These are phyloP conservation scores for Coniochaeta prunicola DNA, from an alignment of 2,329 filamentous ascomycete genomes.

Conservation along the genomic window DNA sequence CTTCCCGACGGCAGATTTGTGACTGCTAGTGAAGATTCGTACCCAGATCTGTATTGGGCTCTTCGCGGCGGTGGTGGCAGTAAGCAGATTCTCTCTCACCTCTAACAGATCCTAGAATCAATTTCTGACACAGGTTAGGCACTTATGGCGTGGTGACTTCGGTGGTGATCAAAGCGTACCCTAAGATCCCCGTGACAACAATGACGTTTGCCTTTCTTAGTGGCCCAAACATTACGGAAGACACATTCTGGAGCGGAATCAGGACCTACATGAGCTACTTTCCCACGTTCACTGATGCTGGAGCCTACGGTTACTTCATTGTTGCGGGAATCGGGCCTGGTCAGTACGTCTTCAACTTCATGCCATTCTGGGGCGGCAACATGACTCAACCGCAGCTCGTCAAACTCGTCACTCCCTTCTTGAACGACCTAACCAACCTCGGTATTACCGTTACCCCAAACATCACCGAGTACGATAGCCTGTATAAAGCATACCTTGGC, in stretches of 20 bases:
- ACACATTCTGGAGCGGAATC: conserved; percentile 25
- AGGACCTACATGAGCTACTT: conserved; percentile 16
- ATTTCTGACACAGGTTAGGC: conserved; percentile 7
- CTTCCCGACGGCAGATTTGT: conserved; percentile 33
- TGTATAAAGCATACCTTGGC: conserved; percentile 41
- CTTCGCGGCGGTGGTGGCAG: conserved; percentile 32
- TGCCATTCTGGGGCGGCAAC: conserved; percentile 13
- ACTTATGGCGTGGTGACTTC: conserved; percentile 30
- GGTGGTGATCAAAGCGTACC: conserved; percentile 14
- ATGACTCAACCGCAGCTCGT: conserved; percentile 6
- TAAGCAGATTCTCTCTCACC: conserved; percentile 2
- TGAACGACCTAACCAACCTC: conserved; percentile 8
- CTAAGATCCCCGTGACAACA: conserved; percentile 13
- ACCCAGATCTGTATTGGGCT: conserved; percentile 40
- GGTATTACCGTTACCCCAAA: conserved; percentile 13
- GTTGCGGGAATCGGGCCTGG: conserved; percentile 5
- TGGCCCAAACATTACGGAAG: conserved; percentile 36
- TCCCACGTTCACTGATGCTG: conserved; percentile 15
- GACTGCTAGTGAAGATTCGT: conserved; percentile 26
- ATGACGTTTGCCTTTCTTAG: conserved; percentile 24
- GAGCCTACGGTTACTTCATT: conserved; percentile 20
- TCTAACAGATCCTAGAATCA: not conserved
- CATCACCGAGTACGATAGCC: conserved; percentile 20
- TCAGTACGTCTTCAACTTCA: conserved; percentile 10
- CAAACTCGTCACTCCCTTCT: conserved; percentile 9